Base-by-base conservation (phyloP, 169 alveolate species). In the Eimeria praecox region DNA sequence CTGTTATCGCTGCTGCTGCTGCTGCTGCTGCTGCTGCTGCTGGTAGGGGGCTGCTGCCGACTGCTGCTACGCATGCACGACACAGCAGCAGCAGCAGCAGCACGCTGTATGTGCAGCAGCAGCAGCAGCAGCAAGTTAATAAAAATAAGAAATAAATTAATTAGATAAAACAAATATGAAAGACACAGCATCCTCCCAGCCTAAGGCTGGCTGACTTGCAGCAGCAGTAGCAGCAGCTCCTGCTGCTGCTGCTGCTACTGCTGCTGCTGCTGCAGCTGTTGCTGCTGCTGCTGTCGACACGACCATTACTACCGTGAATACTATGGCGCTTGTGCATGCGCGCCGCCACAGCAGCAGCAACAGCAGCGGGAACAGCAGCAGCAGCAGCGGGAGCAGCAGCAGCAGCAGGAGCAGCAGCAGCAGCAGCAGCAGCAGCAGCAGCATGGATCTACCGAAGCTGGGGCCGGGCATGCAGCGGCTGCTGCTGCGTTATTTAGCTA, bases 391-490 rank as follows among this genome's bases (percentile, higher is more conserved):
- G n/a, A 66, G 77, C 77, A 66, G 40, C 83, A 71, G 83, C 83
- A 9, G 0, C 46, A 71, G 83, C 49, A 71, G 83, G 18, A 71
- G 91, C 77, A 83, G 52, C 78, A 85, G 77, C 78, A 85, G 92
- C 49, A 85, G 92, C 73, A 54, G 54, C 80, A 62, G 94, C 82
- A 56, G 80, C 64, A 64, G 64, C 38, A 18, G 83, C 42, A 42
- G 24, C 52, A 56, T 49, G 77, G 56, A 44, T 0, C 56, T 54
- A 27, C 73, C 78, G 56, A 78, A 56, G 78, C n/a, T 56, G 59
- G 42, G 64, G 30, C 78, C 78, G 59, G 77, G 92, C 27, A 56
- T 56, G 78, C 92, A 56, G 56, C 92, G 92, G 92, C 73, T 49
- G 73, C 92, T 85, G 73, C 78, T 56, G 54, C 78, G 77, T 0